phyloP scores from a whole-genome alignment of 2,329 filamentous ascomycete genomes.

The Hypomyces rosellus region DNA sequence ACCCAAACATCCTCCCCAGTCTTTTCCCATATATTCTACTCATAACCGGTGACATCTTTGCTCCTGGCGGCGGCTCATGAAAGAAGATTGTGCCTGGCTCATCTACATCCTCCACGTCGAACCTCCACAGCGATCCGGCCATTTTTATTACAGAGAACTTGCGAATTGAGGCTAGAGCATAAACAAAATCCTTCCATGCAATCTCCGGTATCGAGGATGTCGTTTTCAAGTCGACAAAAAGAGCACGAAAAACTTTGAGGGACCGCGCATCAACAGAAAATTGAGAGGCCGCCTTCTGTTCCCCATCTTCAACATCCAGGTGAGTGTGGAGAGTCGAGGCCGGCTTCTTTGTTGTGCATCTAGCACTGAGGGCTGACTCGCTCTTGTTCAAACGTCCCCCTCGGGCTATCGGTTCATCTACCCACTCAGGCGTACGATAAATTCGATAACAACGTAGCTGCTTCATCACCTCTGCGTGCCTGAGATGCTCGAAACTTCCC shows the following conservation, averaged over 20 bases:
- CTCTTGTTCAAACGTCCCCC: too few relatives aligned
- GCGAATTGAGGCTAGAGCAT: conserved; percentile 43
- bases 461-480: too few relatives aligned
- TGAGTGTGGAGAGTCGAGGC: conserved; percentile 7
- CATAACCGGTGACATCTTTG: conserved; percentile 42
- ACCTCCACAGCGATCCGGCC: conserved; percentile 53
- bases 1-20: conserved; percentile 45
- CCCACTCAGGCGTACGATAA: conserved; percentile 43
- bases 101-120: conserved; percentile 30
- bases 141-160: conserved; percentile 47
- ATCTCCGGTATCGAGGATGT: conserved; percentile 41
- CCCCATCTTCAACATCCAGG: too few relatives aligned
- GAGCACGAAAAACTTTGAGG: conserved; percentile 28
- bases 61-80: conserved; percentile 51
- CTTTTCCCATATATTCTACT: conserved; percentile 43
- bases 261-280: conserved; percentile 25
- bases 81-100: conserved; percentile 46
- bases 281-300: too few relatives aligned
- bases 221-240: conserved; percentile 35
- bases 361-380: neutral
- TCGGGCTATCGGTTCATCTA: conserved; percentile 34
- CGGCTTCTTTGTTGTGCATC: neutral
- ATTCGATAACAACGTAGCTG: conserved; percentile 17
- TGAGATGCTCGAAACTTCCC: neutral
- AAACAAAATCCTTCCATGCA: conserved; percentile 47